Evolutionary conservation across 1,284 basidiomycete genomes (phyloP).

Genomic region (Puccinia polysora): DNA sequence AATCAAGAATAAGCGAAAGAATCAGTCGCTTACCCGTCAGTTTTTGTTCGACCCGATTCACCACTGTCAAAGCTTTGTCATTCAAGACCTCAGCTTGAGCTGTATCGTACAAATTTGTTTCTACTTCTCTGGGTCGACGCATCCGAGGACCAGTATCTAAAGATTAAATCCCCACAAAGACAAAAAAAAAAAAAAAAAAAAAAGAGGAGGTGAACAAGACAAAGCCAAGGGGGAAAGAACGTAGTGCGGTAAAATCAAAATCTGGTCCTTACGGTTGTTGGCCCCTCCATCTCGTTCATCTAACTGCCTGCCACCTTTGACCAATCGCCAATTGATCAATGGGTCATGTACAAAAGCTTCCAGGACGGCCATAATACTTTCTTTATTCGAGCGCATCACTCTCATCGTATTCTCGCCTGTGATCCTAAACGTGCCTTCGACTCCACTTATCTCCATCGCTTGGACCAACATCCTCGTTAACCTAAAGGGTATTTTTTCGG

Average conservation of each 20-base stretch:
- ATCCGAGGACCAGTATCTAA: slow-evolving; percentile 40
- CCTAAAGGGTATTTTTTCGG: slow-evolving; percentile 97
- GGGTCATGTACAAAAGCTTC: slow-evolving; percentile 71
- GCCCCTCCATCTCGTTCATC: slow-evolving; percentile 45
- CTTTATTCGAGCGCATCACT: slow-evolving; percentile 92
- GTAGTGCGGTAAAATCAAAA: slow-evolving; percentile 51
- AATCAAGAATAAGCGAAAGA: neutral
- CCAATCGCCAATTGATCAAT: slow-evolving; percentile 60
- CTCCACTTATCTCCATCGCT: slow-evolving; percentile 95
- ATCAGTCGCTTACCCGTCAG: slow-evolving; percentile 65
- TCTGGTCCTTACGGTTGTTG: slow-evolving; percentile 56
- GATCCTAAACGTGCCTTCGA: slow-evolving; percentile 92
- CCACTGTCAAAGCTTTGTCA: slow-evolving; percentile 79
- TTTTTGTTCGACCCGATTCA: slow-evolving; percentile 87
- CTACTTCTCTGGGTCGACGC: slow-evolving; percentile 47
- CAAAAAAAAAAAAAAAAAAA: neutral
- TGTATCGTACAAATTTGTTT: slow-evolving; percentile 49
- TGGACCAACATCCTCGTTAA: slow-evolving; percentile 97
- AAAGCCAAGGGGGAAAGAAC: too few relatives aligned
- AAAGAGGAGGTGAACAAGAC: neutral
- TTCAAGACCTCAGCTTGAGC: slow-evolving; percentile 71
- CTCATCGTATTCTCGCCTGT: slow-evolving; percentile 97
- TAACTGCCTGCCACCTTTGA: slow-evolving; percentile 50
- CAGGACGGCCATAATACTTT: slow-evolving; percentile 93
- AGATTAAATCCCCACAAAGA: neutral